Evolutionary conservation across 2,329 filamentous ascomycete species (phyloP), one percentile per base, ranked within the genome.

Genomic region (Neurospora sp.): DNA sequence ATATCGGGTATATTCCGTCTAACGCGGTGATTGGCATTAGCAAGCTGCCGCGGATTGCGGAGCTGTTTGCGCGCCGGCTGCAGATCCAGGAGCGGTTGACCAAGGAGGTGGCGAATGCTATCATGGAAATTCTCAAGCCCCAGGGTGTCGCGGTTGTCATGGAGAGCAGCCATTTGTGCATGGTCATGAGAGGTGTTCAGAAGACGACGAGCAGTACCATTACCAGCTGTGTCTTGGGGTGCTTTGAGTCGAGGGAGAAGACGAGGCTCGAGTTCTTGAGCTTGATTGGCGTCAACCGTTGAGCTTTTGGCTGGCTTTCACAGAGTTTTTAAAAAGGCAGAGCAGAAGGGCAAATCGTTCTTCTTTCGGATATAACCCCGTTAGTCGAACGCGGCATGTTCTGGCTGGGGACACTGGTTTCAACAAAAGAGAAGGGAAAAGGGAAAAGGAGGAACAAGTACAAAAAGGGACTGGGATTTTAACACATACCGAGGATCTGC

Each of bases 101-200:
- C 33, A 97, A 96, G 80, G 94, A 99, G 80, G 94, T 99, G 15
- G 96, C 96, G 23, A 88, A 97, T 73, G 95, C 96, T 17, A 91
- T 99, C 73, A 93, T 93, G 78, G 94, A 98, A 77, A 90, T 98
- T 13, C 85, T 99, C 67, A 91, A 96, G 79, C 96, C 96, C 2
- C 93, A 96, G 78, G 96, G 96, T 66, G 95, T 99, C 1, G 95
- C 93, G 23, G 96, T 99, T 2, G 95, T 99, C 71, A 97, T 99
- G 91, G 96, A 99, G 78, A 96, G 93, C 15, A 94, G 89, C 77
- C 96, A 99, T 82, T 84, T 98, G 66, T 99, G 96, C 84, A 99
- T 98, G 95, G 93, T 97, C 17, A 98, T 97, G 94, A 89, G 96
- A 66, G 96, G 96, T n/a, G 95, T 99, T 10, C 89, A 97, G 79